A percentile compares a stretch with the other conserved stretches of the same genome.
phyloP scores from a whole-genome alignment of 2,329 filamentous ascomycete species.

The Sporothrix humicola region DNA sequence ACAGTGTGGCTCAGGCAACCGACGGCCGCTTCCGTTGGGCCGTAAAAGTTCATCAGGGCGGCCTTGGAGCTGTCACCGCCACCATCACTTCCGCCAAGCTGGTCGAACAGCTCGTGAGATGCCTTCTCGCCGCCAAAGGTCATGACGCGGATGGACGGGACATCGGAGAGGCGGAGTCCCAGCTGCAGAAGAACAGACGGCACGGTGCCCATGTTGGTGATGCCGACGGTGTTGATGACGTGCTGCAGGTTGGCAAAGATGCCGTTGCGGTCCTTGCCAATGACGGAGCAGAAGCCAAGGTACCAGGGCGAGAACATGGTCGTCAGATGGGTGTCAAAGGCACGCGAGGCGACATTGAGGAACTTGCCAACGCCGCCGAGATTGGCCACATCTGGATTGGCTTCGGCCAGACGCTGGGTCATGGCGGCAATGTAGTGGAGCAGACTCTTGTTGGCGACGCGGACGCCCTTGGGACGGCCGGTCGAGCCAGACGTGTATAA shows the following conservation, averaged over 20 bases:
- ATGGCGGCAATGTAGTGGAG: conserved; percentile 37
- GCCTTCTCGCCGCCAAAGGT: conserved; percentile 70
- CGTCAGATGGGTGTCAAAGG: conserved; percentile 41
- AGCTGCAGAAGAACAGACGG: conserved; percentile 64
- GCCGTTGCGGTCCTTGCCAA: conserved; percentile 35
- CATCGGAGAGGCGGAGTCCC: conserved; percentile 58
- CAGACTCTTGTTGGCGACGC: conserved; percentile 62
- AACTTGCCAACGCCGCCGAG: conserved; percentile 41
- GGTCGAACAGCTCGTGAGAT: conserved; percentile 67
- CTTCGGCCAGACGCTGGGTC: conserved; percentile 36
- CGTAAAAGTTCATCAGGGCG: conserved; percentile 48
- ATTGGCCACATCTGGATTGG: conserved; percentile 31
- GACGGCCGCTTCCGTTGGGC: conserved; percentile 60
- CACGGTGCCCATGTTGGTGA: conserved; percentile 70
- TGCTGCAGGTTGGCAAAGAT: conserved; percentile 43
- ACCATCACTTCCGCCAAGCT: conserved; percentile 55
- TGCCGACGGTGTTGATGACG: conserved; percentile 57
- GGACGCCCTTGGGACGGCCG: conserved; percentile 63
- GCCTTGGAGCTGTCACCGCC: conserved; percentile 44
- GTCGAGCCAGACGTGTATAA: conserved; percentile 66
- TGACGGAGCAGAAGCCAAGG: conserved; percentile 36
- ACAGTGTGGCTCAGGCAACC: conserved; percentile 32
- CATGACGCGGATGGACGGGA: conserved; percentile 66
- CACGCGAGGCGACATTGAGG: conserved; percentile 40
- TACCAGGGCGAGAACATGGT: conserved; percentile 40